Percentiles rank a stretch among this genome's conserved stretches.
phyloP scores from a whole-genome alignment of 2,329 filamentous ascomycete species.

The Fusarium sp. region DNA sequence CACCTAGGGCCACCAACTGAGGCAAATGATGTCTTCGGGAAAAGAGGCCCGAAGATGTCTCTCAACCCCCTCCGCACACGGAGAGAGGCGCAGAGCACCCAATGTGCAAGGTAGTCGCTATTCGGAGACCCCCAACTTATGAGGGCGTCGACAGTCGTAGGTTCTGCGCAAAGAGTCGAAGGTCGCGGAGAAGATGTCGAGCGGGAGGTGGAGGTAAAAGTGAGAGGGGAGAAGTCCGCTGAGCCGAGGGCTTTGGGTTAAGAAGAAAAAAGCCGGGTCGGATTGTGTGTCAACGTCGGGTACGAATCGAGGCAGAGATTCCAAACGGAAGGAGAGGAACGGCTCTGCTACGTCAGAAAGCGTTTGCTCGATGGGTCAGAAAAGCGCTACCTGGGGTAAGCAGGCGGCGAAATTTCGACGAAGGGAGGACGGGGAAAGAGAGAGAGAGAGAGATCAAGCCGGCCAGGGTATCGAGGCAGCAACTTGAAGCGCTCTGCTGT shows the following conservation, averaged over 20 bases:
- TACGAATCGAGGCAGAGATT: conserved; percentile 10
- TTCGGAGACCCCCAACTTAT: conserved; percentile 35
- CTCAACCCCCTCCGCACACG: conserved; percentile 40
- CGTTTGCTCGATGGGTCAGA: conserved; percentile 22
- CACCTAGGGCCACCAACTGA: conserved; percentile 31
- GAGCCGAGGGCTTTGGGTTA: conserved; percentile 30
- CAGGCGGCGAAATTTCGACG: conserved; percentile 27
- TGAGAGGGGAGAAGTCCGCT: conserved; percentile 20
- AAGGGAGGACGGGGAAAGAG: conserved; percentile 17
- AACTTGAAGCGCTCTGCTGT: conserved; percentile 13
- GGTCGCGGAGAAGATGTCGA: conserved; percentile 10
- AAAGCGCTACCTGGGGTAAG: conserved; percentile 27
- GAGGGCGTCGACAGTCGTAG: conserved; percentile 33
- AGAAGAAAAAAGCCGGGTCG: conserved; percentile 10
- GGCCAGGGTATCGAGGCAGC: conserved; percentile 34
- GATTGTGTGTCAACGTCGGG: conserved; percentile 17
- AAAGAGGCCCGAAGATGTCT: conserved; percentile 34
- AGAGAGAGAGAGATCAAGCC: conserved; percentile 18
- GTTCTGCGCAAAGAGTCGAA: conserved; percentile 22
- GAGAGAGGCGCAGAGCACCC: conserved; percentile 41
- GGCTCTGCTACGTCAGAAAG: conserved; percentile 21
- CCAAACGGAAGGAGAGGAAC: conserved; percentile 15
- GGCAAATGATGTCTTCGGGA: conserved; percentile 32
- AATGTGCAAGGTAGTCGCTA: conserved; percentile 33
- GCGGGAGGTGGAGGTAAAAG: background rate